Evolutionary conservation across 192 early-diverging fungal species (phyloP), one percentile per base, ranked within the genome.

Genomic region (Mortierella alpina): DNA sequence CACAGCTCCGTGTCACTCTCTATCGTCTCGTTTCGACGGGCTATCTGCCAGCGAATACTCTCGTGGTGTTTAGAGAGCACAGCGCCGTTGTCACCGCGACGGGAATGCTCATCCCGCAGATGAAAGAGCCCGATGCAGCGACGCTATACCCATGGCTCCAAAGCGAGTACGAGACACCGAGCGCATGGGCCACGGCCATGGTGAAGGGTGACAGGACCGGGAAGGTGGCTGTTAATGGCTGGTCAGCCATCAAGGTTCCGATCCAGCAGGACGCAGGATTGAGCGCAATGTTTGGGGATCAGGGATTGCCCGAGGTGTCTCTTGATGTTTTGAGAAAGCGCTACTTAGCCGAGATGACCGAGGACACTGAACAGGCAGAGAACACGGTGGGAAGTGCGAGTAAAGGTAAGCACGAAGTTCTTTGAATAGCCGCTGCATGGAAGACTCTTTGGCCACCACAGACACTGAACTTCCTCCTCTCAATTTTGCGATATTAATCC

Each of bases 111-210:
- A 68, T 76, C 18, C 82, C 82, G 0, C 63, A 76, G 6, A 46
- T 59, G 48, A 75, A 56, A 14, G 82, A 75, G 11, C 22, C 57
- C 1, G 54, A 83, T 47, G 56, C 63, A 2, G 47, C 46, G 10
- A 42, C 49, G 7, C 67, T 68, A 15, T 57, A 57, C 15, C 70
- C 75, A 5, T 80, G 70, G 71, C 66, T 84, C 6, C 74, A 73
- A 50, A 65, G 39, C 51, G 82, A 84, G 49, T 91, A 88, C 44
- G 89, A 90, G 55, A 91, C 89, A 6, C 90, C 90, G 10, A 87
- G 86, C 22, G 89, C 90, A 2, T 91, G 86, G 88, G 90, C 89
- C 7, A 90, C 90, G 1, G 89, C 89, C 0, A 86, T 91, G 49
- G 86, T 88, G 59, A 82, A 87, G 17, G 85, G 86, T 11, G 85